phyloP scores from a whole-genome alignment of 139 green algal genomes.

The Coelastrella sp. region DNA sequence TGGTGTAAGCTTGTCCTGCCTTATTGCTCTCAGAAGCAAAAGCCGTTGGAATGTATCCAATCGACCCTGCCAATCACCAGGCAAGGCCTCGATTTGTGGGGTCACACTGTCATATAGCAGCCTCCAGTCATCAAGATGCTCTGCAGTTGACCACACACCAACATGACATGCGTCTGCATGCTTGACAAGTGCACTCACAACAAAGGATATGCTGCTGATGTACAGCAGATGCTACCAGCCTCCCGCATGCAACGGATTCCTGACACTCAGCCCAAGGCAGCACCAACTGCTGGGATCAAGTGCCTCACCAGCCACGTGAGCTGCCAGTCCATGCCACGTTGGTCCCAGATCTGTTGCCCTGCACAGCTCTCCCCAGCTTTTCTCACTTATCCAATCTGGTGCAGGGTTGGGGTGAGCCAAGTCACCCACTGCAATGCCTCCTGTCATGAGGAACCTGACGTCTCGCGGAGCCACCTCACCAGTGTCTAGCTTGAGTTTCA shows the following conservation, averaged over 20 bases:
- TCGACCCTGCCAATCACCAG: conserved; percentile 59
- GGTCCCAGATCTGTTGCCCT: conserved; percentile 61
- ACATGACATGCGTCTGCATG: no score
- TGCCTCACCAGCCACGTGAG: conserved; percentile 46
- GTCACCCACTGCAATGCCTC: conserved; percentile 76
- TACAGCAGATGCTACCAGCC: no score
- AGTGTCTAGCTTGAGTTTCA: conserved; percentile 64
- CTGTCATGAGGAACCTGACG: conserved; percentile 84
- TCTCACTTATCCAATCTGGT: conserved; percentile 70
- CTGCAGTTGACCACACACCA: no score
- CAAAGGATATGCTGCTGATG: no score
- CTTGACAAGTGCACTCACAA: background rate
- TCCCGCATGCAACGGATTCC: no score
- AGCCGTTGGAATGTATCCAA: conserved; percentile 80
- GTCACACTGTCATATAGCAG: conserved; percentile 70
- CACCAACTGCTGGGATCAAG: no score
- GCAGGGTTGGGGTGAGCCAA: conserved; percentile 68
- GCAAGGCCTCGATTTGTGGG: conserved; percentile 67
- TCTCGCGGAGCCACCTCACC: conserved; percentile 59
- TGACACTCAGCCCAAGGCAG: no score
- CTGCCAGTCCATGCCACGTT: conserved; percentile 52
- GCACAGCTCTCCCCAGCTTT: conserved; percentile 79
- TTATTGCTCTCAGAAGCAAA: conserved; percentile 62
- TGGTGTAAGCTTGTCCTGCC: conserved; percentile 55
- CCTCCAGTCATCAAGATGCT: conserved; percentile 59